Evolutionary conservation across 1,139 yeast genomes (phyloP).

Genomic region (Magnusiomyces ingens): DNA sequence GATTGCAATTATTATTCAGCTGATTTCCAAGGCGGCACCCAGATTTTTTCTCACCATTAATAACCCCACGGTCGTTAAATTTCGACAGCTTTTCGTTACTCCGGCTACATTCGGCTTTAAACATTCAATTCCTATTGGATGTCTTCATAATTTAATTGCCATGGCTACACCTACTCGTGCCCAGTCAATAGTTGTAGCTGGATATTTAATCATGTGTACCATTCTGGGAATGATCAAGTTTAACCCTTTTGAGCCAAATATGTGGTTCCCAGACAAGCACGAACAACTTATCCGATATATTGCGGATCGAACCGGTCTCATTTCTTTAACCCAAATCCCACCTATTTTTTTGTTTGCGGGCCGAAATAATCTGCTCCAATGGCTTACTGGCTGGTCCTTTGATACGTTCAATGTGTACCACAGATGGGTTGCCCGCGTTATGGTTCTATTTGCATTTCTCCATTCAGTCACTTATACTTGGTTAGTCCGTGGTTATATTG

Average conservation of each 20-base stretch:
- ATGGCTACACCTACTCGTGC: conserved; percentile 22
- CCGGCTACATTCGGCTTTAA: conserved; percentile 13
- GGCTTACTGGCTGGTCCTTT: conserved; percentile 55
- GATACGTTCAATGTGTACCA: conserved; percentile 55
- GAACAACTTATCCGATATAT: conserved; percentile 26
- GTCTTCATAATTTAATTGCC: conserved; percentile 20
- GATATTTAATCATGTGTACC: conserved; percentile 17
- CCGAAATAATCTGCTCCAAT: conserved; percentile 51
- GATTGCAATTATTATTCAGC: conserved; percentile 20
- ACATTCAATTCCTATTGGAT: conserved; percentile 10
- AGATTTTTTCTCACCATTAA: conserved; percentile 5
- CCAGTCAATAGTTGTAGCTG: conserved; percentile 21
- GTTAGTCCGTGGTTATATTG: background rate
- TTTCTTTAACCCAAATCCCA: conserved; percentile 50
- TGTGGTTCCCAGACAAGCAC: background rate
- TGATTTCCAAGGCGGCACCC: conserved; percentile 11
- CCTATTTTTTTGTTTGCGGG: conserved; percentile 54
- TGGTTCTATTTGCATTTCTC: conserved; percentile 38
- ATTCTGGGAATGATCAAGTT: conserved; percentile 15
- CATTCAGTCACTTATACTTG: conserved; percentile 24
- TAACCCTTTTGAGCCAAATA: conserved; percentile 7
- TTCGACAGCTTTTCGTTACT: conserved; percentile 6
- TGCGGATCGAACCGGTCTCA: conserved; percentile 53
- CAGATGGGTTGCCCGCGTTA: conserved; percentile 51
- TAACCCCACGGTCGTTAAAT: background rate